phyloP scores from a whole-genome alignment of 352 stramenopile genomes.

The Peronospora destructor region DNA sequence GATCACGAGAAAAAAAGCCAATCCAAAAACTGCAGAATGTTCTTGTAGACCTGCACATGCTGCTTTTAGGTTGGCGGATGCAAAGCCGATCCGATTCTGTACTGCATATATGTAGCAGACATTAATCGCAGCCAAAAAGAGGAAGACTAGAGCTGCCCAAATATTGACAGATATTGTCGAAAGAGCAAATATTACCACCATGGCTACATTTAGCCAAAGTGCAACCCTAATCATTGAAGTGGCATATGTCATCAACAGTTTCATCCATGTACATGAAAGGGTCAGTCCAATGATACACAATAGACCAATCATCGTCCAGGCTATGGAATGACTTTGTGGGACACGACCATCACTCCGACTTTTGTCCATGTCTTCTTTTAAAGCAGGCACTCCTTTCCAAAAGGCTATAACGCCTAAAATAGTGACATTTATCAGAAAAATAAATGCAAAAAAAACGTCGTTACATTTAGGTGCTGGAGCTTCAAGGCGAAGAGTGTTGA shows the following conservation, averaged over 20 bases:
- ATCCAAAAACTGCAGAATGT: conserved; percentile 52
- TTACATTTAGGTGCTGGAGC: conserved; percentile 56
- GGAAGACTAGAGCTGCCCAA: conserved; percentile 51
- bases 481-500: conserved; percentile 64
- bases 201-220: conserved; percentile 74
- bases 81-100: conserved; percentile 76
- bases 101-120: conserved; percentile 82
- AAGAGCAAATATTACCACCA: conserved; percentile 60
- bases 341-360: conserved; percentile 22
- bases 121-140: conserved; percentile 60
- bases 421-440: conserved; percentile 61
- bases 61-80: conserved; percentile 70
- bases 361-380: conserved; percentile 34
- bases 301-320: conserved; percentile 45
- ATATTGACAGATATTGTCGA: conserved; percentile 56
- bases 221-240: conserved; percentile 72
- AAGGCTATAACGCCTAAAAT: conserved; percentile 60
- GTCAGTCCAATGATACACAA: conserved; percentile 46
- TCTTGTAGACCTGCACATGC: conserved; percentile 53
- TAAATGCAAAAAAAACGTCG: conserved; percentile 58
- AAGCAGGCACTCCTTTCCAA: conserved; percentile 57
- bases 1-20: conserved; percentile 62
- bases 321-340: conserved; percentile 32
- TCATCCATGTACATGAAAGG: conserved; percentile 72
- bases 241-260: conserved; percentile 69